phyloP scores from a whole-genome alignment of 2,329 filamentous ascomycete genomes.

The Colletotrichum somersetense region DNA sequence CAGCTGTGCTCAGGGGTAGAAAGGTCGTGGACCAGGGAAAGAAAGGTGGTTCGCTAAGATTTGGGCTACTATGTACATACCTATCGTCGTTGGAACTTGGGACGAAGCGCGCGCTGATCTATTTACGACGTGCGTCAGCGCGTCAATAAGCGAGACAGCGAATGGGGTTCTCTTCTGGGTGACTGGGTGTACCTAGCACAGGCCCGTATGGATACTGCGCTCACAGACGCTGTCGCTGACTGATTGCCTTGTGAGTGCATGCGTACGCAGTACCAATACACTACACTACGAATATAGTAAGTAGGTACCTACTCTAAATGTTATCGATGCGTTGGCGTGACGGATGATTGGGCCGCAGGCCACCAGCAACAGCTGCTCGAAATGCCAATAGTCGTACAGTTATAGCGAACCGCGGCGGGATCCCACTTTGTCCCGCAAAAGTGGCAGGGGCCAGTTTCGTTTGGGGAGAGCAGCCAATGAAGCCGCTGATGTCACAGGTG shows the following conservation, averaged over 20 bases:
- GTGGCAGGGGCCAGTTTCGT: constrained; percentile 42
- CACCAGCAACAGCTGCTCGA: constrained; percentile 1
- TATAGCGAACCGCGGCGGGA: constrained; percentile 29
- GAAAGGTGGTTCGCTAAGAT: constrained; percentile 21
- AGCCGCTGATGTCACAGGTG: constrained; percentile 53
- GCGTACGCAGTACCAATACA: too few species aligned
- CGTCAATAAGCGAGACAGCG: neutral
- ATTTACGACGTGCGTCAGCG: constrained; percentile 33
- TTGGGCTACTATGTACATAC: neutral
- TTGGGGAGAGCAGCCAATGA: constrained; percentile 45
- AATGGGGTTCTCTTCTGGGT: neutral
- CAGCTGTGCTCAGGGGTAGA: constrained; percentile 7
- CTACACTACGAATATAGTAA: too few species aligned
- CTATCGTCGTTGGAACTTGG: constrained; percentile 11
- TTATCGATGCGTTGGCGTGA: neutral
- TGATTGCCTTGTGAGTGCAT: neutral
- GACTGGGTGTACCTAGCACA: neutral
- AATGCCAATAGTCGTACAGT: neutral
- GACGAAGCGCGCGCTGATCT: constrained; percentile 41
- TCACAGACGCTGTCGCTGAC: neutral
- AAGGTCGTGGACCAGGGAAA: constrained; percentile 14
- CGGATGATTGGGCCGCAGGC: constrained; percentile 26
- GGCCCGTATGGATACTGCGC: neutral
- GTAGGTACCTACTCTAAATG: neutral
- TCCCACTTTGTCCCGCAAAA: constrained; percentile 24